Conservation (phyloP, 2,329 filamentous ascomycete genomes). For the Neofusicoccum parvum region DNA sequence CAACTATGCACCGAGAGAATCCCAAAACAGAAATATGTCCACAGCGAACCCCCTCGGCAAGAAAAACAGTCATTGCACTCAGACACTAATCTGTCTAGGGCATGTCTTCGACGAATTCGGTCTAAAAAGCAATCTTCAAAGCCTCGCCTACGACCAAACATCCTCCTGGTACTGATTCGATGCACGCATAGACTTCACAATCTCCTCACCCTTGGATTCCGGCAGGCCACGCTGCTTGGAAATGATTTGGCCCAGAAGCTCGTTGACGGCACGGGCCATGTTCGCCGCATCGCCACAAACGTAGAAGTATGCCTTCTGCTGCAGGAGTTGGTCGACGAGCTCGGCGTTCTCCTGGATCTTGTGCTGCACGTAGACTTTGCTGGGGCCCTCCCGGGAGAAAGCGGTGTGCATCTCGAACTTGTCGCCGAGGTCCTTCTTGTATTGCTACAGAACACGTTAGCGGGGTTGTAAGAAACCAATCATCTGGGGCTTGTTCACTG, state of each 20-base stretch:
- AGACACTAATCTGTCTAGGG: slow-evolving; percentile 9
- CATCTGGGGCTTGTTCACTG: slow-evolving; percentile 47
- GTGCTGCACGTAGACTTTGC: slow-evolving; percentile 98
- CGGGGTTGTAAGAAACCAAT: slow-evolving; percentile 28
- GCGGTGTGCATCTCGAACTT: slow-evolving; percentile 89
- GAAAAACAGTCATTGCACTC: not conserved
- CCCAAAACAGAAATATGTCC: not conserved
- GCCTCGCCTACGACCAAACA: slow-evolving; percentile 61
- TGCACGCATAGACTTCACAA: slow-evolving; percentile 95
- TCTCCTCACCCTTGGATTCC: slow-evolving; percentile 87
- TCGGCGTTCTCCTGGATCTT: slow-evolving; percentile 79
- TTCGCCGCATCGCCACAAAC: slow-evolving; percentile 97
- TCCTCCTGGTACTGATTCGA: slow-evolving; percentile 94
- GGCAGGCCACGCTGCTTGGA: slow-evolving; percentile 79
- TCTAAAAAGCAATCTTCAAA: slow-evolving; percentile 7
- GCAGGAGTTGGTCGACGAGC: slow-evolving; percentile 83
- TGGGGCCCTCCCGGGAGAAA: slow-evolving; percentile 83
- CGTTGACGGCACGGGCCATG: slow-evolving; percentile 93
- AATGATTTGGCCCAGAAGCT: slow-evolving; percentile 83
- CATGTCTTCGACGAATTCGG: slow-evolving; percentile 1
- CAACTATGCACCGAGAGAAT: slow-evolving; percentile 15
- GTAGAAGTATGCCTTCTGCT: slow-evolving; percentile 91
- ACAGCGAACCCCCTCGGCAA: not conserved
- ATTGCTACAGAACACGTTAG: slow-evolving; percentile 61
- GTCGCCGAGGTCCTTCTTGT: slow-evolving; percentile 80